Evolutionary conservation across 768 basidiomycete species (phyloP).

Genomic region (Solioccasus polychromus): DNA sequence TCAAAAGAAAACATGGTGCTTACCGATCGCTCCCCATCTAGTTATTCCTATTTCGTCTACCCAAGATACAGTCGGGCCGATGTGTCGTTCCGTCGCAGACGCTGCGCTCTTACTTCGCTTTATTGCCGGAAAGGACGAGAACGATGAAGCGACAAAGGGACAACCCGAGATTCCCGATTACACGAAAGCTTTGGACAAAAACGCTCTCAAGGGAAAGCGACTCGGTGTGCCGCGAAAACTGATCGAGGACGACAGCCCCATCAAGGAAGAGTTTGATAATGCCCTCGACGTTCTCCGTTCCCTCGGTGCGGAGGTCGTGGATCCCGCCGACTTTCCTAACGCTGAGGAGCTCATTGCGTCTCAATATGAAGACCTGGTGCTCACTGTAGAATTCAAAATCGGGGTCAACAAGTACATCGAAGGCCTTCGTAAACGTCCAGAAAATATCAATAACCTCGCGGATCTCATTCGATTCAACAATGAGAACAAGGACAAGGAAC

Average conservation of each 20-base stretch:
- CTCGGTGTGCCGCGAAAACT: slow-evolving; percentile 51
- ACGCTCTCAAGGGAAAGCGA: slow-evolving; percentile 48
- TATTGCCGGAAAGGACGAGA: slow-evolving; percentile 52
- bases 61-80: slow-evolving; percentile 60
- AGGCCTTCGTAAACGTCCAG: slow-evolving; percentile 48
- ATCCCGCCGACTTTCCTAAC: slow-evolving; percentile 59
- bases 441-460: slow-evolving; percentile 52
- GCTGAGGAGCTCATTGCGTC: slow-evolving; percentile 46
- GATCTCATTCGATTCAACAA: slow-evolving; percentile 59
- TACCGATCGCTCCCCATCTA: slow-evolving; percentile 13
- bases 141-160: slow-evolving; percentile 49
- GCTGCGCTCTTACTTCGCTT: slow-evolving; percentile 51
- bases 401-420: slow-evolving; percentile 49
- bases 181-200: slow-evolving; percentile 46
- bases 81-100: slow-evolving; percentile 53
- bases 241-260: slow-evolving; percentile 18
- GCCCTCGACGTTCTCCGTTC: slow-evolving; percentile 35
- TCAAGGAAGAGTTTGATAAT: slow-evolving; percentile 37
- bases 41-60: slow-evolving; percentile 56
- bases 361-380: slow-evolving; percentile 50
- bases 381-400: slow-evolving; percentile 61
- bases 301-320: slow-evolving; percentile 51
- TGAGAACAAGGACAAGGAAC: slow-evolving; percentile 49
- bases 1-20: neutral
- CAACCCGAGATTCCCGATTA: slow-evolving; percentile 59